These are phyloP conservation scores for Phaeotremella skinneri DNA, from an alignment of 768 basidiomycete genomes.

Conservation along the genomic window DNA sequence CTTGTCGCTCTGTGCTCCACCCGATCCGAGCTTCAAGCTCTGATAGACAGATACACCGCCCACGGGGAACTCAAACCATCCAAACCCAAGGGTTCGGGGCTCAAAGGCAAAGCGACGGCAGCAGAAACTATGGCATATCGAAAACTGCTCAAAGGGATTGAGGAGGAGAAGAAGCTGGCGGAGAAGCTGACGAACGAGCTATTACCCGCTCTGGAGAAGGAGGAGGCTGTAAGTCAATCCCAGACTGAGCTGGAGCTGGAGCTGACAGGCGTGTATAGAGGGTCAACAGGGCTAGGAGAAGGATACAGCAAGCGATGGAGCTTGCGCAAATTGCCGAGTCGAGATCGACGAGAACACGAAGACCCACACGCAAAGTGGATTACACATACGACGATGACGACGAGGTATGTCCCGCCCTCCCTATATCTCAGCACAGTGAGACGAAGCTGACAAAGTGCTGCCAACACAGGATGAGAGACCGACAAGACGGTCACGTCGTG, in stretches of 20 bases:
- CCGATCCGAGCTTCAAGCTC: constrained; percentile 19
- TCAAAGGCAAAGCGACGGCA: constrained; percentile 10
- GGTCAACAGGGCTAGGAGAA: constrained; percentile 30
- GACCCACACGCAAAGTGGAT: constrained; percentile 32
- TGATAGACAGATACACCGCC: constrained; percentile 10
- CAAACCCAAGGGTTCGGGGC: constrained; percentile 11
- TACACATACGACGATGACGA: constrained; percentile 30
- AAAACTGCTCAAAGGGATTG: constrained; percentile 30
- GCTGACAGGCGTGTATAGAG: constrained; percentile 23
- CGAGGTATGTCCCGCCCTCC: constrained; percentile 6
- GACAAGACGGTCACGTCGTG: neutral
- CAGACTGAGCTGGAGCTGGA: neutral
- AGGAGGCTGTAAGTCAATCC: constrained; percentile 34
- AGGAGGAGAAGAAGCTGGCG: constrained; percentile 34
- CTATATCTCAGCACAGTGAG: neutral
- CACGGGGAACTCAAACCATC: constrained; percentile 14
- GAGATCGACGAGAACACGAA: constrained; percentile 36
- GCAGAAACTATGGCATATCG: constrained; percentile 16
- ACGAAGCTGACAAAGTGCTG: neutral
- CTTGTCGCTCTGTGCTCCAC: constrained; percentile 24
- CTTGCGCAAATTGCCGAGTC: constrained; percentile 32
- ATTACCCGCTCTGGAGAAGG: constrained; percentile 37
- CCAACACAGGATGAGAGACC: neutral
- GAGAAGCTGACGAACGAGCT: constrained; percentile 15
- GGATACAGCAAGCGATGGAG: constrained; percentile 21